Conservation (phyloP, 2,329 filamentous ascomycete species). For the Knoxdaviesia proteae region DNA sequence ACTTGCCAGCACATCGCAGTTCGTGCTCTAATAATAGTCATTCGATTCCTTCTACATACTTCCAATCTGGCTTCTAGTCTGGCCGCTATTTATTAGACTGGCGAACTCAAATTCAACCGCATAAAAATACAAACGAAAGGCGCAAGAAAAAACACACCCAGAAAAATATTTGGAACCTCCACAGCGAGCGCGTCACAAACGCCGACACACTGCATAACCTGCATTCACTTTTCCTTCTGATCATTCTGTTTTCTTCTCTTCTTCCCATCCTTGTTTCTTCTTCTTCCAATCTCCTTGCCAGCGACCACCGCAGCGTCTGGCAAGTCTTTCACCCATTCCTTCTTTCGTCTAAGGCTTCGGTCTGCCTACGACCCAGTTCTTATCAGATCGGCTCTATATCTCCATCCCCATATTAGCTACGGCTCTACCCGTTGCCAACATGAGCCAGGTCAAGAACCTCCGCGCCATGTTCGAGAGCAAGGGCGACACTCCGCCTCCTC, state of each 20-base stretch:
- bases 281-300: not conserved
- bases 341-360: not conserved
- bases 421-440: conserved; percentile 17
- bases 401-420: not conserved
- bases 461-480: conserved; percentile 65
- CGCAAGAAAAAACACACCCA: too few relatives aligned
- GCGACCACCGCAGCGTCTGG: too few relatives aligned
- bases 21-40: too few relatives aligned
- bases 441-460: conserved; percentile 54
- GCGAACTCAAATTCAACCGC: too few relatives aligned
- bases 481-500: conserved; percentile 37
- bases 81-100: too few relatives aligned
- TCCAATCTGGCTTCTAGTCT: too few relatives aligned
- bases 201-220: not conserved
- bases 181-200: too few relatives aligned
- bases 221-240: not conserved
- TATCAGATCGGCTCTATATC: not conserved
- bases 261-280: not conserved
- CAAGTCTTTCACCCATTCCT: not conserved
- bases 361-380: not conserved
- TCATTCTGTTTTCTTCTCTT: not conserved
- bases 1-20: too few relatives aligned
- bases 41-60: too few relatives aligned
- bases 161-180: too few relatives aligned
- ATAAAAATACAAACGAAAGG: too few relatives aligned